Base-by-base conservation (phyloP, 495 filamentous ascomycete species). In the Cetradonia linearis region DNA sequence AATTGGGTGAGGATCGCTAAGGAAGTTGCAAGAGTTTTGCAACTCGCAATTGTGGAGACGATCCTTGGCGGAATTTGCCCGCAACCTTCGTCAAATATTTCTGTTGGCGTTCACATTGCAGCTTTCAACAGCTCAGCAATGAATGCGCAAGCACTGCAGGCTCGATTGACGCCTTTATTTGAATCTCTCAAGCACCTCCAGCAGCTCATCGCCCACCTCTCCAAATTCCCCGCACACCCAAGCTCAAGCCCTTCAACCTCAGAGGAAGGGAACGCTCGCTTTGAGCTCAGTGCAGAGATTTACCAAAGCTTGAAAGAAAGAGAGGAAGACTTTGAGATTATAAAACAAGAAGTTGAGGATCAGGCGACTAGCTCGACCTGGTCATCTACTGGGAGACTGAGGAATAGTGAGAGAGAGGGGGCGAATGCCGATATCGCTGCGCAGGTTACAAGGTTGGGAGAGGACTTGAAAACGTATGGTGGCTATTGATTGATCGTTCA, bases 221-320 rank as follows among this genome's bases (percentile, higher is more conserved):
- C 82, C 31, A 86, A 80, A 65, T 77, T 91, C 62, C 78, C 84
- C 40, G 81, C 85, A 62, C 77, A 81, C 52, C 82, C 81, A 18
- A 84, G 83, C 18, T 77, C 77, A 13, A 73, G 76, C 23, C 80
- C 76, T 37, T 77, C 78, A 62, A 76, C 68, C 70, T 66, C 70
- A 27, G 70, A 77, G 61, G 82, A 83, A 13, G 80, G 81, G 31
- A 81, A 88, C 66, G 82, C 83, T 10, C 80, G 86, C 36, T 60
- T 84, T n/a, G 93, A 96, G 68, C 81, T 98, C 10, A 81, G 82
- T 54, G 72, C 81, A 27, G 89, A 93, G 69, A 96, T 96, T 59
- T 89, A 89, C 66, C 81, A 88, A 64, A 77, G 79, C 56, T 73
- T 98, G 52, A 87, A 89, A 66, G 88, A 93, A 58, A 82, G 88